Percentiles rank a stretch among this genome's conserved stretches.
Conservation (phyloP, 805 yeast species). For the Candida khao-thaluensis region DNA sequence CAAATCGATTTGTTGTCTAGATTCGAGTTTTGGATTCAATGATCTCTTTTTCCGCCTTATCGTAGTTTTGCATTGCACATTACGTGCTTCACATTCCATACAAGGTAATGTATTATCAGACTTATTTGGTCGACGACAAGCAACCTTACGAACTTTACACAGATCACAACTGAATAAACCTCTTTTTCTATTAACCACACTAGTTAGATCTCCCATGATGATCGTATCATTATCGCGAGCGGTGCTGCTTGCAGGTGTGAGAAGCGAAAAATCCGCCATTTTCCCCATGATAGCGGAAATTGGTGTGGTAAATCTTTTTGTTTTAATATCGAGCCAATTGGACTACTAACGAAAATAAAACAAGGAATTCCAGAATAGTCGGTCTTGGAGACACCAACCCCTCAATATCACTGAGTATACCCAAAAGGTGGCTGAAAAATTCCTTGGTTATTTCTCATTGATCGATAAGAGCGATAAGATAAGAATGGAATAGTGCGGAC, state of each 20-base stretch:
- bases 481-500: neutral
- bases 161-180: slow-evolving; percentile 11
- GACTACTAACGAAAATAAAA: too few species aligned
- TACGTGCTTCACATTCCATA: slow-evolving; percentile 6
- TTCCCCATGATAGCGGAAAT: too few species aligned
- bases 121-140: slow-evolving; percentile 7
- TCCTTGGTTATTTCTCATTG: too few species aligned
- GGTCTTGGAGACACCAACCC: too few species aligned
- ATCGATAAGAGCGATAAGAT: neutral
- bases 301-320: too few species aligned
- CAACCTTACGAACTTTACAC: slow-evolving; percentile 12
- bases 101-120: slow-evolving; percentile 8
- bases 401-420: too few species aligned
- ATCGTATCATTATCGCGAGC: neutral
- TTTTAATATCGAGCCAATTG: too few species aligned
- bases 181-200: slow-evolving; percentile 7
- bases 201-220: neutral
- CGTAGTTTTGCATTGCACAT: slow-evolving; percentile 11
- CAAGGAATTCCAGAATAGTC: too few species aligned
- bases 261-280: neutral
- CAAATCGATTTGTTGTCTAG: slow-evolving; percentile 6
- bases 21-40: neutral
- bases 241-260: neutral
- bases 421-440: too few species aligned
- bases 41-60: slow-evolving; percentile 10